phyloP scores from a whole-genome alignment of 2,329 filamentous ascomycete genomes.

The Colletotrichum sp. region DNA sequence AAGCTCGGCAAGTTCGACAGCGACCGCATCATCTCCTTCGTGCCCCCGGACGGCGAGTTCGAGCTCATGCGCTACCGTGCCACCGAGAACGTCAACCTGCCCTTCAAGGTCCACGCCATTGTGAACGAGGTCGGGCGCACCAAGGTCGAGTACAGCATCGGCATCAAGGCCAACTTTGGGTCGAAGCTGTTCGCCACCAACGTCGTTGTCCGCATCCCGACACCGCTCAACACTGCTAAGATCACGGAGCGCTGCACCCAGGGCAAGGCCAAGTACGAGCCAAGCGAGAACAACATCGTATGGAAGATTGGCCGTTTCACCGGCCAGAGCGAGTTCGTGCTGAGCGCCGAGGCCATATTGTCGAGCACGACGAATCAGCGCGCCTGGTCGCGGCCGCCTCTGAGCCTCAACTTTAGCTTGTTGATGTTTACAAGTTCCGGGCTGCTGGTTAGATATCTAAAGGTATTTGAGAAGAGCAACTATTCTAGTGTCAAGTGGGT shows the following conservation, averaged over 20 bases:
- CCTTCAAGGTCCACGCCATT: constrained; percentile 98
- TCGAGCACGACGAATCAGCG: constrained; percentile 99
- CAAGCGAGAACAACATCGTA: constrained; percentile 95
- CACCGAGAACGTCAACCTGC: constrained; percentile 97
- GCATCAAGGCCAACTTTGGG: constrained; percentile 95
- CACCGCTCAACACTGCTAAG: constrained; percentile 92
- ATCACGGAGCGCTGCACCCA: constrained; percentile 93
- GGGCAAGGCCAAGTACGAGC: constrained; percentile 98
- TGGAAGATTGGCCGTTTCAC: constrained; percentile 99
- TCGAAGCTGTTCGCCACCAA: constrained; percentile 97
- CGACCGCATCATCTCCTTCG: constrained; percentile 95
- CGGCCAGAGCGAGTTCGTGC: constrained; percentile 94
- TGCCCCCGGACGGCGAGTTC: constrained; percentile 96
- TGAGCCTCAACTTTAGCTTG: constrained; percentile 90
- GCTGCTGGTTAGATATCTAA: constrained; percentile 89
- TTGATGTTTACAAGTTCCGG: constrained; percentile 99
- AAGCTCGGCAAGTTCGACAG: constrained; percentile 97
- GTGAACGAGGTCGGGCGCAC: constrained; percentile 97
- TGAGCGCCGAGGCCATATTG: constrained; percentile 90
- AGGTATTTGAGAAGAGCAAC: constrained; percentile 99
- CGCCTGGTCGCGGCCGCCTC: constrained; percentile 90
- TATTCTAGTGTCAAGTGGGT: constrained; percentile 99
- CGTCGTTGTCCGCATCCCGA: constrained; percentile 91
- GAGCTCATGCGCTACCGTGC: constrained; percentile 98
- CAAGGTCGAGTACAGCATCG: constrained; percentile 98